Base-by-base conservation (phyloP, 148 eudicot species). In the Polygonum maritimum region DNA sequence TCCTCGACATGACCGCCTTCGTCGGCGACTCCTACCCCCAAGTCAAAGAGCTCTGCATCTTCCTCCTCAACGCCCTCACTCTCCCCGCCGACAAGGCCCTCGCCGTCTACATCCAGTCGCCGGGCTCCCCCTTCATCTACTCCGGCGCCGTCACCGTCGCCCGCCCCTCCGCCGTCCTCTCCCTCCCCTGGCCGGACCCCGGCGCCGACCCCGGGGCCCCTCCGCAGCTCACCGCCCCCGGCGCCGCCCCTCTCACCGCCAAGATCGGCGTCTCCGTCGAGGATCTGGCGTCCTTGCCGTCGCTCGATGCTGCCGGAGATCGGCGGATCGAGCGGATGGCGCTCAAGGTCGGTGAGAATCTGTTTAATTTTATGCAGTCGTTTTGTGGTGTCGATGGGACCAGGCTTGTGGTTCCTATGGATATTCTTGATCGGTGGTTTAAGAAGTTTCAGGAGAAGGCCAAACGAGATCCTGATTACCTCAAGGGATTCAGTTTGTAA, bases 341-440 rank as follows among this genome's bases (percentile, higher is more conserved):
- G 6, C 75, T 92, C 78, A 95, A 88, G 82, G 98, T 95, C 9
- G 98, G 98, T 39, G 94, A 90, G 85, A 95, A 95, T 78, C 81
- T 95, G 79, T 95, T 95, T 69, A 95, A 95, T 78, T 95, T 95
- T 74, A 95, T 95, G 98, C 98, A 95, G 92, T 92, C 97, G 21
- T 95, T 94, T 71, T 95, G 98, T 76, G 97, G 92, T 2, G 92
- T 95, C 39, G 97, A 92, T 77, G 98, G 97, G 19, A 88, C 88
- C 71, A 89, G 86, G 81, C 83, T 95, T 77, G 81, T 92, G 4
- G 98, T 92, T 79, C 98, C 97, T 0, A 92, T 84, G 91, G 98
- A 95, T 83, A 95, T 95, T 35, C 76, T 95, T 84, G 94, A 95
- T 81, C 81, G 98, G 38, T 95, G 98, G 98, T 95, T 95, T 62